Evolutionary conservation across 2,329 filamentous ascomycete species (phyloP), one percentile per base, ranked within the genome.

Genomic region (Xylaria sp.): DNA sequence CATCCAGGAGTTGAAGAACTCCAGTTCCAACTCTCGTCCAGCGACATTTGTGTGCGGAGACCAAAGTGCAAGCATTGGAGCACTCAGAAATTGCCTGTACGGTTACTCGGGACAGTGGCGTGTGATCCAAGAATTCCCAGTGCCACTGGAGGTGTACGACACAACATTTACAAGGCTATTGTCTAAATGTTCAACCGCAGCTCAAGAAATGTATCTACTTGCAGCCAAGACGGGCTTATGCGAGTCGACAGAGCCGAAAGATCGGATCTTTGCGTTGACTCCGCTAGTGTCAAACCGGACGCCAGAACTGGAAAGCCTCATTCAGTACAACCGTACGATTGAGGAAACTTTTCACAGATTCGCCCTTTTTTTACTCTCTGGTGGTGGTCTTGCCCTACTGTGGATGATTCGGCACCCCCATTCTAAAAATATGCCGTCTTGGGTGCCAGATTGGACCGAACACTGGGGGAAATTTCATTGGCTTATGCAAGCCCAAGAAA

Each of bases 401-500:
- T 30, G n/a, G 34, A 47, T 64, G 54, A 53, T 64, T 53, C 62
- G 54, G 6, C 30, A 53, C 32, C 62, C 62, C 24, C 24, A 27
- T 27, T 27, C 24, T 27, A 27, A 27, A 27, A 27, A 27, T 27
- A 27, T 27, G 24, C 24, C 24, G 4, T 27, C 24, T 27, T 27
- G 24, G 24, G 24, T 27, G 24, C 24, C 24, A 27, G 24, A 27
- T 4, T 27, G 24, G 24, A 27, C 24, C 24, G 24, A 27, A 27
- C 4, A 4, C 4, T 27, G 24, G 24, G 24, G 24, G 24, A 27
- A 27, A 27, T 27, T 27, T 27, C 24, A 27, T 27, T 27, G 24
- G 24, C 24, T 27, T 27, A 4, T 2, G 24, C 24, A 27, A 27
- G 24, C 24, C 2, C 24, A 27, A 27, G 24, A 27, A 27, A 27